Evolutionary conservation across 2,329 filamentous ascomycete species (phyloP).

Genomic region (Microdochium nivale): DNA sequence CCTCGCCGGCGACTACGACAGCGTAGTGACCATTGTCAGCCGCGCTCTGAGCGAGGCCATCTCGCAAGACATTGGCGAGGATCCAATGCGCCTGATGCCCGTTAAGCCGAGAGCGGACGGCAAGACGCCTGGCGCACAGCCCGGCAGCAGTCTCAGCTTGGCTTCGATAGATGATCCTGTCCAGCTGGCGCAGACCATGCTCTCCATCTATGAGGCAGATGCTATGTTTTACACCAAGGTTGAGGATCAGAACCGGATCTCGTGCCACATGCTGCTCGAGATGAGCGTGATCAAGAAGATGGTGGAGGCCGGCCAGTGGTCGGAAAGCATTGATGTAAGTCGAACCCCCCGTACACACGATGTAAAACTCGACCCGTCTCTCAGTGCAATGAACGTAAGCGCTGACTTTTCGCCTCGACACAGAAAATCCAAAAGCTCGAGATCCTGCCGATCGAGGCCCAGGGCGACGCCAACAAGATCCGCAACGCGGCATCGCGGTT

Average conservation of each 20-base stretch:
- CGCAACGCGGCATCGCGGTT: constrained; percentile 76
- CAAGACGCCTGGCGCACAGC: constrained; percentile 26
- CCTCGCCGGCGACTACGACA: constrained; percentile 89
- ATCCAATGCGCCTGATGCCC: constrained; percentile 68
- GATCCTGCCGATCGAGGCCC: constrained; percentile 71
- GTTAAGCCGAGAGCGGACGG: constrained; percentile 59
- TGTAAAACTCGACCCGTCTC: constrained; percentile 2
- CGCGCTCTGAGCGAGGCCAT: constrained; percentile 85
- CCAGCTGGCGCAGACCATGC: constrained; percentile 52
- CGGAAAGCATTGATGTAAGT: constrained; percentile 50
- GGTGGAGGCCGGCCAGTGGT: constrained; percentile 47
- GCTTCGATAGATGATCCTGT: constrained; percentile 53
- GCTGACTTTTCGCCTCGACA: constrained; percentile 4
- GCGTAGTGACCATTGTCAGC: constrained; percentile 84
- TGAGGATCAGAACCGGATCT: constrained; percentile 45
- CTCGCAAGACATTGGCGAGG: constrained; percentile 75
- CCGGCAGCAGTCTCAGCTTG: constrained; percentile 50
- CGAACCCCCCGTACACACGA: constrained; percentile 1
- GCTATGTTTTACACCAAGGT: constrained; percentile 53
- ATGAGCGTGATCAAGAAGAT: constrained; percentile 53
- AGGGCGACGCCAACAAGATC: constrained; percentile 69
- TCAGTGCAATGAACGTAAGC: not conserved
- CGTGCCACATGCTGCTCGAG: constrained; percentile 47
- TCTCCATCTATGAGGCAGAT: constrained; percentile 53
- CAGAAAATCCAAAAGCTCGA: constrained; percentile 66